Conservation (phyloP, 2,329 filamentous ascomycete genomes). For the Verticillium klebahnii region DNA sequence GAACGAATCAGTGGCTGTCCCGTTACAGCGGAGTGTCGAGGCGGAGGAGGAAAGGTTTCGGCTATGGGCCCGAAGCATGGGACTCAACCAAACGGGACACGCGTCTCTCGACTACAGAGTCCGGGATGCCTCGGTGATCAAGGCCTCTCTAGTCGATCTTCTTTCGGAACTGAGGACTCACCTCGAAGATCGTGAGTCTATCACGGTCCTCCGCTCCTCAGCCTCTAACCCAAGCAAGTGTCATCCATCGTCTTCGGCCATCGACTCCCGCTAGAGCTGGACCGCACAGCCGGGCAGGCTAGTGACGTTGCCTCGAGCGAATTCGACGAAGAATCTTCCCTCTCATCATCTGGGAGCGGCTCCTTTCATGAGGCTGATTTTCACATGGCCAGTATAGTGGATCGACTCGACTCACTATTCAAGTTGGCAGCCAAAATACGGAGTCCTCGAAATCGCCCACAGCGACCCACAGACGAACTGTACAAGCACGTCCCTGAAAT, state of each 20-base stretch:
- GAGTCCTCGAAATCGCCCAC: constrained; percentile 11
- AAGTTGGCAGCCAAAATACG: constrained; percentile 9
- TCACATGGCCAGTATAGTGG: constrained; percentile 1
- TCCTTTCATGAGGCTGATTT: constrained; percentile 2
- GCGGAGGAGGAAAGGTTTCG: neutral
- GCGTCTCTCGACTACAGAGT: constrained; percentile 16
- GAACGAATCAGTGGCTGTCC: neutral
- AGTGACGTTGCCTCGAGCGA: neutral
- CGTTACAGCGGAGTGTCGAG: neutral
- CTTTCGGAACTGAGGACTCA: constrained; percentile 5
- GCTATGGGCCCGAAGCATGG: constrained; percentile 12
- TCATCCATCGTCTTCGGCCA: constrained; percentile 1
- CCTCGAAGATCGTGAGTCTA: constrained; percentile 1
- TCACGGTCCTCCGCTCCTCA: neutral
- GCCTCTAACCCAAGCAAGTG: neutral
- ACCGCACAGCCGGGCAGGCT: neutral
- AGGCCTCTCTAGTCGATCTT: constrained; percentile 6
- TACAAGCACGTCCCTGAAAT: constrained; percentile 5
- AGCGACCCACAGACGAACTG: constrained; percentile 6
- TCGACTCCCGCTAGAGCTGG: constrained; percentile 2
- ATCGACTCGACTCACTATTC: constrained; percentile 6
- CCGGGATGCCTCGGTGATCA: constrained; percentile 9
- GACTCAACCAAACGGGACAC: constrained; percentile 10
- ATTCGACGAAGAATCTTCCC: constrained; percentile 1
- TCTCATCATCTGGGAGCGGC: neutral